Evolutionary conservation across 306 rosid genomes (phyloP).

Genomic region (Carpinus fangiana): DNA sequence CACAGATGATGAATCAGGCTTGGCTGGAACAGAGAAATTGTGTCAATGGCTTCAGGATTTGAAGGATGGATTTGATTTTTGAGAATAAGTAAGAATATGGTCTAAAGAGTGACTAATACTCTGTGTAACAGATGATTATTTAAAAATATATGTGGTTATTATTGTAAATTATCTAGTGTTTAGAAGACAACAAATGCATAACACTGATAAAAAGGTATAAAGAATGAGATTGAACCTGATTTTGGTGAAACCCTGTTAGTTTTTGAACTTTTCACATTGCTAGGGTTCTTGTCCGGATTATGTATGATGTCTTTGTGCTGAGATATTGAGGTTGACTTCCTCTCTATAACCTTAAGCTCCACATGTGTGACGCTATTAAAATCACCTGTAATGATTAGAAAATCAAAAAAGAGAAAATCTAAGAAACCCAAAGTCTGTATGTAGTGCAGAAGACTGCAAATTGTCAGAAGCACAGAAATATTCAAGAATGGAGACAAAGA

Average conservation of each 20-base stretch:
- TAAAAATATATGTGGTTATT: slow-evolving; percentile 7
- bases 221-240: slow-evolving; percentile 41
- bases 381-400: slow-evolving; percentile 37
- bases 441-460: neutral
- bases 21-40: slow-evolving; percentile 46
- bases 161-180: neutral
- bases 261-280: slow-evolving; percentile 38
- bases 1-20: slow-evolving; percentile 39
- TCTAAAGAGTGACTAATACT: slow-evolving; percentile 1
- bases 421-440: neutral
- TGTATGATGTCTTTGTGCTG: slow-evolving; percentile 30
- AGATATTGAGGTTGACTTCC: slow-evolving; percentile 45
- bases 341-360: slow-evolving; percentile 42
- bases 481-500: no score
- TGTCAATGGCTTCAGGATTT: slow-evolving; percentile 29
- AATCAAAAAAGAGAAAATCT: neutral
- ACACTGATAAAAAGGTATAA: neutral
- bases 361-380: slow-evolving; percentile 29
- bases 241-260: slow-evolving; percentile 42
- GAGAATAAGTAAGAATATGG: neutral
- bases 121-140: neutral
- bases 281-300: slow-evolving; percentile 43
- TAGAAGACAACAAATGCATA: slow-evolving; percentile 11
- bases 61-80: neutral
- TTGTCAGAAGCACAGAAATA: neutral